Percentiles rank a stretch among this genome's conserved stretches.
phyloP scores from a whole-genome alignment of 2,329 filamentous ascomycete species.

The Colletotrichum neosansevieriae region DNA sequence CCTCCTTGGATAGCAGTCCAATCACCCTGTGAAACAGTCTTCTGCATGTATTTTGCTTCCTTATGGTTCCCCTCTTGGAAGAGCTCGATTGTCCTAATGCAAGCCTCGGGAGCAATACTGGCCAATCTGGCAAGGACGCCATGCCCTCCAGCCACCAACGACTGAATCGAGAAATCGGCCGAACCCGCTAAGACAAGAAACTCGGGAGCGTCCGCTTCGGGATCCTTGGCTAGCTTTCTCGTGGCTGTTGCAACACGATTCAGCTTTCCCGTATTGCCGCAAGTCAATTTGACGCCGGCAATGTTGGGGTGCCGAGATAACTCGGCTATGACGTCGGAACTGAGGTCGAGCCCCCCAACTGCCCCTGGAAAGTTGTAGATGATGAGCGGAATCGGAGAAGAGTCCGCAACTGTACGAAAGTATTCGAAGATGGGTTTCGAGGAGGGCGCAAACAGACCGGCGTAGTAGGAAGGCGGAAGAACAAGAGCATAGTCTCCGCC shows the following conservation, averaged over 20 bases:
- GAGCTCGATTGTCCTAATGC: slow-evolving; percentile 70
- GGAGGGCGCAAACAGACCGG: slow-evolving; percentile 71
- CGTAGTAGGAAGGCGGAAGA: slow-evolving; percentile 82
- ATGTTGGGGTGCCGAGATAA: slow-evolving; percentile 74
- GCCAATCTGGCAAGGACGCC: slow-evolving; percentile 80
- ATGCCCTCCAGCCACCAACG: slow-evolving; percentile 75
- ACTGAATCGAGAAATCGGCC: slow-evolving; percentile 79
- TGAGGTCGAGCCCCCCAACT: slow-evolving; percentile 72
- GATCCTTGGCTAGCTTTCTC: slow-evolving; percentile 54
- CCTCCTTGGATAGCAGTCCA: slow-evolving; percentile 80
- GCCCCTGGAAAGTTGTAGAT: slow-evolving; percentile 79
- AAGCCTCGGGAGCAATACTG: slow-evolving; percentile 77
- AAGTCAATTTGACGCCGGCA: slow-evolving; percentile 76
- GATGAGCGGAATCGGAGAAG: slow-evolving; percentile 73
- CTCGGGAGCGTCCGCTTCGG: slow-evolving; percentile 52
- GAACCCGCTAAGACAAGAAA: slow-evolving; percentile 81
- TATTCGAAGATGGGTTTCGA: slow-evolving; percentile 73
- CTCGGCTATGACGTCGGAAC: slow-evolving; percentile 71
- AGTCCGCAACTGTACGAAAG: slow-evolving; percentile 74
- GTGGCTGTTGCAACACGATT: slow-evolving; percentile 72
- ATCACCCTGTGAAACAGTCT: slow-evolving; percentile 74
- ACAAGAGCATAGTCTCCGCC: slow-evolving; percentile 83
- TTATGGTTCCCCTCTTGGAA: slow-evolving; percentile 67
- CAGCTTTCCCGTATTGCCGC: slow-evolving; percentile 77
- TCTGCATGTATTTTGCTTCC: slow-evolving; percentile 65